Base-by-base conservation (phyloP, 2,329 filamentous ascomycete species). In the Huntiella omanensis region DNA sequence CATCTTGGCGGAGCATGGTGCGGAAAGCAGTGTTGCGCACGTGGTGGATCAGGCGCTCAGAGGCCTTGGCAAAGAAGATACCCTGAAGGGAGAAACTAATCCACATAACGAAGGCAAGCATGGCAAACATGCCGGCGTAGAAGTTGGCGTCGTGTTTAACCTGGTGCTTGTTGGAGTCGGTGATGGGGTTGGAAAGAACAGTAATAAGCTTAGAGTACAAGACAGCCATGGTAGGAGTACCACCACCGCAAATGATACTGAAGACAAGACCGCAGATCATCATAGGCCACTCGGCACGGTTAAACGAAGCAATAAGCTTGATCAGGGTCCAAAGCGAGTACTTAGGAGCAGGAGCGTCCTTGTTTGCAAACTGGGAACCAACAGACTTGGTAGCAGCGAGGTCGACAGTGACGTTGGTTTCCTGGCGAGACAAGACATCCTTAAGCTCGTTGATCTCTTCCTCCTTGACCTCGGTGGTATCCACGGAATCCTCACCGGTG, bases 171-270 rank as follows among this genome's bases (percentile, higher is more conserved):
- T 68, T 67, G 33, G 53, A 60, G 12, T 63, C 60, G 19, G 67
- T 73, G 15, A 78, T 53, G 8, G 62, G 60, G 1, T 60, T 63
- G 5, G 78, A 74, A 10, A 91, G 68, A 6, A 77, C 74, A 50
- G 75, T 73, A 59, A 96, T 87, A 49, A 85, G 73, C 61, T 95
- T 94, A 55, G 86, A 80, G 56, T 95, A 92, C 62, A 96, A 80
- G 52, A 95, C 75, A 52, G 81, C 72, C 56, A 47, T 61, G 55
- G 71, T 75, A 8, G 83, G 83, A 58, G 93, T 86, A 44, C 80
- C 85, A 50, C 77, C 80, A 59, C 86, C 87, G 50, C 80, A 82
- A 52, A 94, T 76, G 56, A 80, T 69, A 17, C 80, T 77, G 58
- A 80, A 85, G 58, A 80, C 56, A 12, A 93, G 64, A 7, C 84